Base-by-base conservation (phyloP, 2,329 filamentous ascomycete genomes). In the Plectosphaerella sp. region DNA sequence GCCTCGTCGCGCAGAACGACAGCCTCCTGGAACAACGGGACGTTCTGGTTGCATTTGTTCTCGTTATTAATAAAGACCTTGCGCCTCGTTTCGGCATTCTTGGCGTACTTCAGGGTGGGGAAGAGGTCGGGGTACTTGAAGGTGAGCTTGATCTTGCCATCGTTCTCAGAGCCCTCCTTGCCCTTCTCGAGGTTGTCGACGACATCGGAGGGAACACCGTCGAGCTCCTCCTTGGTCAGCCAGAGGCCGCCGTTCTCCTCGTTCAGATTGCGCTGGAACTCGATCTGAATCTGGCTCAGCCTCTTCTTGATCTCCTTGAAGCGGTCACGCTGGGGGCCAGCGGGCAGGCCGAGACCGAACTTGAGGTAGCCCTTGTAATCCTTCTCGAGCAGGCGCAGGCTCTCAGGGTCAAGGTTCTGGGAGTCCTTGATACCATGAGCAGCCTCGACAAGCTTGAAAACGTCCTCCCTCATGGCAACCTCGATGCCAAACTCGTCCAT, bases 231-330 rank as follows among this genome's bases (percentile, higher is more conserved):
- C 3, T 71, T 76, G 1, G 86, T 88, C 61, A 93, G 87, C 88
- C 89, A 94, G 49, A 92, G 72, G 2, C 85, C 87, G n/a, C 86
- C 87, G 60, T 86, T 86, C 72, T 94, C 89, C 68, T 93, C 89
- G 63, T 92, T 92, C 53, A 93, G 74, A 61, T 87, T 89, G 75
- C 91, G 91, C 64, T 88, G 83, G 69, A 90, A 90, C 52, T 84
- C 77, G 54, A 92, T 91, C 62, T 80, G 78, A 59, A 93, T 80
- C 66, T 87, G 80, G 58, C 84, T 88, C 52, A 94, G 74, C 12
- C 88, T 76, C 77, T 90, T 89, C 79, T 91, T 89, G 71, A 93
- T 91, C 68, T 87, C 87, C 75, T 91, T 93, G 79, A 93, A 93
- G 45, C 88, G 82, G 60, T 91, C 88, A 56, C 88, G 74, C 72